These are phyloP conservation scores for Tetradesmus obliquus DNA, from an alignment of 139 green algal genomes.

Conservation along the genomic window DNA sequence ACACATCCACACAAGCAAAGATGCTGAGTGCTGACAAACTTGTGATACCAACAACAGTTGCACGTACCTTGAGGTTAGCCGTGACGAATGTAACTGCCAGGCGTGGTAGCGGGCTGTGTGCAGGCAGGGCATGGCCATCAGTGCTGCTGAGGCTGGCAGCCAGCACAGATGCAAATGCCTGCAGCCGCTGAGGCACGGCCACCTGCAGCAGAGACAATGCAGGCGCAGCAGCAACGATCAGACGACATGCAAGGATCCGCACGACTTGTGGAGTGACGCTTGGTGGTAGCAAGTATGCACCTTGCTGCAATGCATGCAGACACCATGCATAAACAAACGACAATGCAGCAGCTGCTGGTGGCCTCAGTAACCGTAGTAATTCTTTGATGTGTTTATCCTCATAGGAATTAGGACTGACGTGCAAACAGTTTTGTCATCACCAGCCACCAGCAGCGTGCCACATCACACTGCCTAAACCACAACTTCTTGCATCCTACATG, in stretches of 20 bases:
- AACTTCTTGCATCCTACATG: background rate
- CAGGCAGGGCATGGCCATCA: background rate
- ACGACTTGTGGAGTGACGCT: no score
- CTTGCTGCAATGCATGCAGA: no score
- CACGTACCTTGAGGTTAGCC: constrained; percentile 61
- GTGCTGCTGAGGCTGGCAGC: constrained; percentile 20
- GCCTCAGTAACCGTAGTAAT: constrained; percentile 71
- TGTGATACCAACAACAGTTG: background rate
- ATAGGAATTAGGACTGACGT: constrained; percentile 74
- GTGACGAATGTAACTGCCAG: constrained; percentile 65
- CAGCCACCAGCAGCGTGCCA: constrained; percentile 32
- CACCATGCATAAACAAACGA: no score
- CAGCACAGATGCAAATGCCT: constrained; percentile 56
- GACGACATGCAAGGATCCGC: no score
- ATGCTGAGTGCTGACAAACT: background rate
- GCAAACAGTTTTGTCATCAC: constrained; percentile 74
- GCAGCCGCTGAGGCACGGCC: constrained; percentile 38
- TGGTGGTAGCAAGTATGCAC: no score
- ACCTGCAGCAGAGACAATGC: constrained; percentile 52
- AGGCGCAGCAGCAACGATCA: no score
- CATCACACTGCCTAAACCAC: background rate
- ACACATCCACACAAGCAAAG: constrained; percentile 9
- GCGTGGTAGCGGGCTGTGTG: constrained; percentile 58
- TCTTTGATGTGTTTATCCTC: constrained; percentile 50
- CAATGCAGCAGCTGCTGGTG: background rate